Conservation (phyloP, 2,329 filamentous ascomycete genomes). For the Mycosphaerella arachidis region DNA sequence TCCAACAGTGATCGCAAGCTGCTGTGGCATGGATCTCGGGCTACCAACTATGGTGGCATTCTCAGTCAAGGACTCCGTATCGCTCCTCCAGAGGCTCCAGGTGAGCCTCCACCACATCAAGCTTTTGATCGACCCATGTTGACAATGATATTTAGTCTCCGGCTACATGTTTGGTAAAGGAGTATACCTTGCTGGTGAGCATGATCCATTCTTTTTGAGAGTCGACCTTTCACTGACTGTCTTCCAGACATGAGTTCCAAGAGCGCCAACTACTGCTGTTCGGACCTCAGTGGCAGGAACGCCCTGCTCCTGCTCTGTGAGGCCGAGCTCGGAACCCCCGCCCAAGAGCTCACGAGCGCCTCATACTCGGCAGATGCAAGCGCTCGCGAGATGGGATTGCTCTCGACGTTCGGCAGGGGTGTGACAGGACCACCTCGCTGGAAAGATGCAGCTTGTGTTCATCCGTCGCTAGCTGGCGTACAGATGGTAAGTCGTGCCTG, state of each 20-base stretch:
- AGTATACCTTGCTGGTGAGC: slow-evolving; percentile 68
- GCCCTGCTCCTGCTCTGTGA: slow-evolving; percentile 79
- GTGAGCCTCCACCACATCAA: slow-evolving; percentile 55
- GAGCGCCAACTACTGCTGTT: slow-evolving; percentile 70
- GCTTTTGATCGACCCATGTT: not conserved
- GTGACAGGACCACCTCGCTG: slow-evolving; percentile 59
- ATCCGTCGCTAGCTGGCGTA: slow-evolving; percentile 61
- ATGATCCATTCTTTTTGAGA: slow-evolving; percentile 51
- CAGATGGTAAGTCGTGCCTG: slow-evolving; percentile 55
- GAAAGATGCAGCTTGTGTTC: slow-evolving; percentile 69
- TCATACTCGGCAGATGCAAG: slow-evolving; percentile 61
- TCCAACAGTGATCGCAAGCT: slow-evolving; percentile 65
- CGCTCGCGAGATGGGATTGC: slow-evolving; percentile 56
- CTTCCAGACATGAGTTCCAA: slow-evolving; percentile 67
- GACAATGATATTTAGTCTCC: not conserved
- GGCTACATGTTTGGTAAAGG: slow-evolving; percentile 77
- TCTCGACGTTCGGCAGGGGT: slow-evolving; percentile 69
- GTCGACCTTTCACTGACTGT: not conserved
- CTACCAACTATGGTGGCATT: slow-evolving; percentile 83
- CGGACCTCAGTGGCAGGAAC: slow-evolving; percentile 46
- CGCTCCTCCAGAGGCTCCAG: slow-evolving; percentile 77
- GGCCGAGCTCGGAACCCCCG: slow-evolving; percentile 72
- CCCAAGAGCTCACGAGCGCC: slow-evolving; percentile 57
- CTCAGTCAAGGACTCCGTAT: slow-evolving; percentile 85
- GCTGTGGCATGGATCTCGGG: slow-evolving; percentile 81